A percentile compares a stretch with the other conserved stretches of the same genome.
Conservation (phyloP, 805 yeast genomes). For the Starmerella stigmatis region DNA sequence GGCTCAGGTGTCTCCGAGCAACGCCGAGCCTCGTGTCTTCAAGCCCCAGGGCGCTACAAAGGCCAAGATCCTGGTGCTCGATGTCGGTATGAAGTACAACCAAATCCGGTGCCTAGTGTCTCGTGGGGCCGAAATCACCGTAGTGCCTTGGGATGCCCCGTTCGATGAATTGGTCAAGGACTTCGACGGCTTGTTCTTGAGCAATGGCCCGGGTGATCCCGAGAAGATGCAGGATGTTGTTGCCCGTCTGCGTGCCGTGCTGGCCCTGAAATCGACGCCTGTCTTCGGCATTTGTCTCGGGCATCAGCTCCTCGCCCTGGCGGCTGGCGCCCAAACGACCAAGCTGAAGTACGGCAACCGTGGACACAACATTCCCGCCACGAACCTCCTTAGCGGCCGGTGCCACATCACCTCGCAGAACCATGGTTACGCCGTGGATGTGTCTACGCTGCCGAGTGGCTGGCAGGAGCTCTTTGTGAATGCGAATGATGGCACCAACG, state of each 20-base stretch:
- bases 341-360: constrained; percentile 97
- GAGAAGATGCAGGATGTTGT: constrained; percentile 78
- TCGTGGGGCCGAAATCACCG: constrained; percentile 91
- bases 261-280: constrained; percentile 57
- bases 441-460: constrained; percentile 56
- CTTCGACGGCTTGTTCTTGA: constrained; percentile 89
- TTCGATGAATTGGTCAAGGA: constrained; percentile 51
- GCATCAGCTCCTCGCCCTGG: constrained; percentile 90
- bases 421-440: constrained; percentile 96
- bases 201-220: constrained; percentile 98
- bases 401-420: constrained; percentile 98
- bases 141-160: constrained; percentile 93
- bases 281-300: constrained; percentile 97
- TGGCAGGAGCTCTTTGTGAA: constrained; percentile 86
- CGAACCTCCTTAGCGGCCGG: constrained; percentile 78
- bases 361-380: constrained; percentile 96
- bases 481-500: constrained; percentile 90
- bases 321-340: constrained; percentile 84
- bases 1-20: constrained; percentile 64
- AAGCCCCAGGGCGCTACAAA: constrained; percentile 39
- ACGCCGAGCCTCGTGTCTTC: constrained; percentile 51
- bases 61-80: constrained; percentile 75
- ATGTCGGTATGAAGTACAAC: constrained; percentile 96
- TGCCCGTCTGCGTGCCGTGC: constrained; percentile 56
- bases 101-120: constrained; percentile 94